Conservation (phyloP, 306 rosid genomes). For the Oxytropis ochrocephala region DNA sequence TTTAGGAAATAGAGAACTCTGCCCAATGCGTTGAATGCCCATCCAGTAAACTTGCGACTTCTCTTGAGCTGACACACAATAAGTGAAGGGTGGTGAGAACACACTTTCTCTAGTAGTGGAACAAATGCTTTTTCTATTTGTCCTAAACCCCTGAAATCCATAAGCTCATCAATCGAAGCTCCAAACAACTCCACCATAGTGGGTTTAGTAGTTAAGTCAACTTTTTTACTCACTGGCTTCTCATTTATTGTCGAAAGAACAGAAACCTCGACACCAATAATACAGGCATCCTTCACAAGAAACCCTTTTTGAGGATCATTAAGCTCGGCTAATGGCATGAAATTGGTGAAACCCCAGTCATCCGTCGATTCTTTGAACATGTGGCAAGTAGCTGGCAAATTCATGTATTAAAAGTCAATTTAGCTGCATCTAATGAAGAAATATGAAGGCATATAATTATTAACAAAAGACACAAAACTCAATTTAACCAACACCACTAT, state of each 20-base stretch:
- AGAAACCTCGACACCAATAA: not conserved
- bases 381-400: not conserved
- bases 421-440: too few species aligned
- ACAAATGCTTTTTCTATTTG: slow-evolving; percentile 12
- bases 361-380: not conserved
- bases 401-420: not conserved
- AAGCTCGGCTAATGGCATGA: not conserved
- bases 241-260: not conserved
- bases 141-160: slow-evolving; percentile 8
- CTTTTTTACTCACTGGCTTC: not conserved
- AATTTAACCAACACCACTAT: too few species aligned
- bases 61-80: slow-evolving; percentile 10
- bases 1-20: slow-evolving; percentile 21
- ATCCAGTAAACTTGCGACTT: slow-evolving; percentile 15
- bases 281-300: not conserved
- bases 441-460: too few species aligned
- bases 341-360: not conserved
- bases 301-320: not conserved
- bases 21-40: slow-evolving; percentile 31
- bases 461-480: too few species aligned
- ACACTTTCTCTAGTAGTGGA: slow-evolving; percentile 20
- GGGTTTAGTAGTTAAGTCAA: not conserved
- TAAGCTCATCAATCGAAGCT: not conserved
- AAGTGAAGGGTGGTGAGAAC: slow-evolving; percentile 20
- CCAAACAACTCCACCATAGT: not conserved